These are phyloP conservation scores for Tetrapyrgos nigripes DNA, from an alignment of 1,284 basidiomycete genomes.

Conservation along the genomic window DNA sequence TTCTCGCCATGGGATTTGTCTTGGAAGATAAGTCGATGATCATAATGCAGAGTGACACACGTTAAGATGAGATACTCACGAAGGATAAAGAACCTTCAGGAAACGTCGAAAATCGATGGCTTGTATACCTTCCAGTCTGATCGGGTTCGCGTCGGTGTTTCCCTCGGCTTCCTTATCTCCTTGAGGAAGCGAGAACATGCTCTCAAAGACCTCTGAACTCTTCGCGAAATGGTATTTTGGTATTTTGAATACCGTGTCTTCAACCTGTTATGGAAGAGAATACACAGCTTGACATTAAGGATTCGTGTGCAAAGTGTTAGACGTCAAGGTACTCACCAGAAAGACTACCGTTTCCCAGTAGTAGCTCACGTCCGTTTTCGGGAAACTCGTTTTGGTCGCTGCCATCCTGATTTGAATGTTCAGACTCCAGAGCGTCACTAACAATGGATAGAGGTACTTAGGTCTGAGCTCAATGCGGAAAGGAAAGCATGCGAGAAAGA, in stretches of 20 bases:
- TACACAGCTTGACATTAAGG: background rate
- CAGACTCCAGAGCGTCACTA: too few species aligned
- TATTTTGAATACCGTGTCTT: conserved; percentile 35
- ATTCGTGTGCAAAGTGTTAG: background rate
- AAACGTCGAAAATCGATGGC: conserved; percentile 33
- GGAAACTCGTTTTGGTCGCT: too few species aligned
- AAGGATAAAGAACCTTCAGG: conserved; percentile 39
- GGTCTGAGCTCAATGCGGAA: too few species aligned
- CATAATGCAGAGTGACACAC: too few species aligned
- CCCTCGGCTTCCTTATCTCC: conserved; percentile 30
- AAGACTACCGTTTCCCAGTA: conserved; percentile 1
- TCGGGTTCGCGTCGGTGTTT: conserved; percentile 34
- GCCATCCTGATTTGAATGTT: too few species aligned
- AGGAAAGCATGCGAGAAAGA: too few species aligned
- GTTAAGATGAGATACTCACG: too few species aligned
- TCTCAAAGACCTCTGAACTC: conserved; percentile 32
- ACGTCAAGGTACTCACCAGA: background rate
- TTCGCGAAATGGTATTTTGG: conserved; percentile 31
- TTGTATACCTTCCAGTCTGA: conserved; percentile 33
- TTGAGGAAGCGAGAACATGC: conserved; percentile 31
- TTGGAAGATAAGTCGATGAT: conserved; percentile 25
- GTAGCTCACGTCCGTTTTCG: background rate
- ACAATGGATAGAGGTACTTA: too few species aligned
- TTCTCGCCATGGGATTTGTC: conserved; percentile 64
- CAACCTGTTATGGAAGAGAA: conserved; percentile 26